phyloP scores from a whole-genome alignment of 2,329 filamentous ascomycete genomes.

The Arthrobotrys sphaeroides region DNA sequence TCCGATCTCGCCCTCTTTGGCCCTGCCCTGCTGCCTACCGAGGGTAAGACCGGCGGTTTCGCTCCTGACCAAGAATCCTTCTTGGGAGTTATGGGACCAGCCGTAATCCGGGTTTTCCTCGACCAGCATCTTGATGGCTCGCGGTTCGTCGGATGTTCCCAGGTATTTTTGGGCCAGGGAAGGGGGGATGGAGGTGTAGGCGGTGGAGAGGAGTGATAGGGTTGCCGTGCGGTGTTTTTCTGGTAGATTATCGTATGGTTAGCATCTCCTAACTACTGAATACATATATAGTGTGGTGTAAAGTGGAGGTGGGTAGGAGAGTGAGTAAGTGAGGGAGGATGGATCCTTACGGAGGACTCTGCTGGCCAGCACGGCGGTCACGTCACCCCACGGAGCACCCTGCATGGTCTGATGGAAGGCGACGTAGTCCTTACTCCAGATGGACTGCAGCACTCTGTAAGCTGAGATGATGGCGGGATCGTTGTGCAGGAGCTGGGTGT shows the following conservation, averaged over 20 bases:
- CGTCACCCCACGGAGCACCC: slow-evolving; percentile 55
- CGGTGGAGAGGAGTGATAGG: slow-evolving; percentile 55
- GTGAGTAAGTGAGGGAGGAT: background rate
- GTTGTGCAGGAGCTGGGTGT: slow-evolving; percentile 50
- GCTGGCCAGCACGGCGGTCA: slow-evolving; percentile 48
- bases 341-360: slow-evolving; percentile 50
- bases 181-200: slow-evolving; percentile 57
- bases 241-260: background rate
- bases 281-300: too few relatives aligned
- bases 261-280: background rate
- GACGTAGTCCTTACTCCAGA: slow-evolving; percentile 57
- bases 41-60: slow-evolving; percentile 64
- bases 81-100: slow-evolving; percentile 58
- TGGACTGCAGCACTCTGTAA: slow-evolving; percentile 54
- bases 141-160: slow-evolving; percentile 51
- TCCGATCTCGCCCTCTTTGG: slow-evolving; percentile 62
- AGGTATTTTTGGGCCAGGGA: slow-evolving; percentile 55
- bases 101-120: slow-evolving; percentile 58
- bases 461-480: slow-evolving; percentile 55
- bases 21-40: slow-evolving; percentile 61
- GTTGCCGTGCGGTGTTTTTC: slow-evolving; percentile 56
- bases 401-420: slow-evolving; percentile 55
- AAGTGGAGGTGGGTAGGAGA: too few relatives aligned
- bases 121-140: slow-evolving; percentile 51
- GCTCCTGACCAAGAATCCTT: slow-evolving; percentile 58